Evolutionary conservation across 139 green algal species (phyloP).

Genomic region (Gonium pectorale): DNA sequence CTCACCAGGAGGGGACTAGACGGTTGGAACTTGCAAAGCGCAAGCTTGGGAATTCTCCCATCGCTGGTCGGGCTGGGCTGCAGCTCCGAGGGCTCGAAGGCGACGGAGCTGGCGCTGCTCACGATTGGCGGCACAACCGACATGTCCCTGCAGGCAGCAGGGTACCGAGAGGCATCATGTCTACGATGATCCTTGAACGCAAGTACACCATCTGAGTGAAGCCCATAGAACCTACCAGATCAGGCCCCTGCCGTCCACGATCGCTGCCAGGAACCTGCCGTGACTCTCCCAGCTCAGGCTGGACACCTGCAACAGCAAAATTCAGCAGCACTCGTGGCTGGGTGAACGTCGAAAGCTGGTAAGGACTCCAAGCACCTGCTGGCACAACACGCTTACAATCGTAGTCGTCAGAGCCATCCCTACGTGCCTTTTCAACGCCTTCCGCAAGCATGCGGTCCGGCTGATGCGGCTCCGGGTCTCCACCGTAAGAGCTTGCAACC

Average conservation of each 20-base stretch:
- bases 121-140: neutral
- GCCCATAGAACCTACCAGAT: conserved; percentile 30
- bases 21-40: conserved; percentile 25
- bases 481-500: neutral
- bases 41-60: neutral
- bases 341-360: too few relatives aligned
- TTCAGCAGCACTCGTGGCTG: neutral
- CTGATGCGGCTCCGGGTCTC: neutral
- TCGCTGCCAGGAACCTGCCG: conserved; percentile 13
- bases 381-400: too few relatives aligned
- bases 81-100: conserved; percentile 19
- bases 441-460: conserved; percentile 18
- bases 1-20: neutral
- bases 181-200: too few relatives aligned
- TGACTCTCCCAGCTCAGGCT: conserved; percentile 33
- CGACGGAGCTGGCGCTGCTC: neutral
- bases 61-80: neutral
- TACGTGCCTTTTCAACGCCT: conserved; percentile 2
- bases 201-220: too few relatives aligned
- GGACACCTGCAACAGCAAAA: neutral
- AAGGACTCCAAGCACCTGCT: too few relatives aligned
- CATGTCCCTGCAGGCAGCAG: conserved; percentile 25
- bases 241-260: neutral
- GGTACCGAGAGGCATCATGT: neutral
- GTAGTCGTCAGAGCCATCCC: too few relatives aligned